phyloP scores from a whole-genome alignment of 2,329 filamentous ascomycete genomes.

The Ascochyta rabiei region DNA sequence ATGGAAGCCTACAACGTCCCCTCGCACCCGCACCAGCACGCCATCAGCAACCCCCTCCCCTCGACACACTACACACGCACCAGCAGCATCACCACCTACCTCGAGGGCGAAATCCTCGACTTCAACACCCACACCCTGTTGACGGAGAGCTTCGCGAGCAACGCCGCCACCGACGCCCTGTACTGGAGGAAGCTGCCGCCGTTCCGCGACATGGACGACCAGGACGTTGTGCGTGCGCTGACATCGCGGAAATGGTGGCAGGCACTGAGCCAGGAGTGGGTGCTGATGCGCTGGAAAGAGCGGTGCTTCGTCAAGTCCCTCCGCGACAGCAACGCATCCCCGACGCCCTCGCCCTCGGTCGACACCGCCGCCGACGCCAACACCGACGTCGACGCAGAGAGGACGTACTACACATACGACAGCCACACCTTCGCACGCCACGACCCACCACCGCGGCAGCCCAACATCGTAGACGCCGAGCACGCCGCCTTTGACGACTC shows the following conservation, averaged over 20 bases:
- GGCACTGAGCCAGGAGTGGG: conserved; percentile 54
- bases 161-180: conserved; percentile 52
- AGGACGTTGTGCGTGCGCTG: conserved; percentile 52
- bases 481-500: conserved; percentile 40
- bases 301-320: conserved; percentile 54
- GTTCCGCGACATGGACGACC: conserved; percentile 48
- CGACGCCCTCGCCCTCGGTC: conserved; percentile 17
- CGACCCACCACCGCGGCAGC: not conserved
- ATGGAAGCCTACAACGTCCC: conserved; percentile 75
- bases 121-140: conserved; percentile 59
- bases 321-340: conserved; percentile 19
- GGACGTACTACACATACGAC: conserved; percentile 4
- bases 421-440: conserved; percentile 7
- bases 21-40: conserved; percentile 44
- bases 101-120: conserved; percentile 73
- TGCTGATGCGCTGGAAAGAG: conserved; percentile 64
- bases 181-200: conserved; percentile 58
- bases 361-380: not conserved
- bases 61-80: conserved; percentile 37
- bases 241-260: conserved; percentile 48
- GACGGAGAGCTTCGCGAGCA: conserved; percentile 56
- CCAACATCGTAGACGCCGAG: conserved; percentile 20
- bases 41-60: conserved; percentile 25
- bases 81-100: conserved; percentile 65
- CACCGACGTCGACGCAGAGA: not conserved